Evolutionary conservation across 2,329 filamentous ascomycete genomes (phyloP).

Genomic region (Microsporum audouinii): DNA sequence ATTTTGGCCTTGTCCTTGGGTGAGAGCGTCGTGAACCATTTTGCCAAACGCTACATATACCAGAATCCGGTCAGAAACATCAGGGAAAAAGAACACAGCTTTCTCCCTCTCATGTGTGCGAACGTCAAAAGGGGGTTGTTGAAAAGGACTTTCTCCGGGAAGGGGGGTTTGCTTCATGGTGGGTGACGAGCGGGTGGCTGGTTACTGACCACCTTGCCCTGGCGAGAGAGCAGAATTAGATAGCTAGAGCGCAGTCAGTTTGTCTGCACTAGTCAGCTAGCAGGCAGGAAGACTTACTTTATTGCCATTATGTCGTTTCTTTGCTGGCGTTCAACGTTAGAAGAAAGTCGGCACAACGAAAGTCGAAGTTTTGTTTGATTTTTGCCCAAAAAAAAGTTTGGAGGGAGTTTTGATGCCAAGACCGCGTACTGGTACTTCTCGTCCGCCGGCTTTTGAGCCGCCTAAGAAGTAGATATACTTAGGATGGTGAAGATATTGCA

Average conservation of each 20-base stretch:
- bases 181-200: conserved; percentile 24
- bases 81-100: not conserved
- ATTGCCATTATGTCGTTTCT: conserved; percentile 39
- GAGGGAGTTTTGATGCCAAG: not conserved
- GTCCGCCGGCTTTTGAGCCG: not conserved
- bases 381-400: not conserved
- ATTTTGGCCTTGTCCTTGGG: conserved; percentile 99
- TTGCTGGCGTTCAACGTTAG: not conserved
- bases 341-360: not conserved
- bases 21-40: conserved; percentile 98
- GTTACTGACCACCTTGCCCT: conserved; percentile 90
- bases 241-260: conserved; percentile 51
- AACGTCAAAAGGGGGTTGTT: conserved; percentile 15
- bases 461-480: not conserved
- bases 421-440: not conserved
- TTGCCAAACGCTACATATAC: conserved; percentile 69
- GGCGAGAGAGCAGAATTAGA: conserved; percentile 88
- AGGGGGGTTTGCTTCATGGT: conserved; percentile 19
- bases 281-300: conserved; percentile 33
- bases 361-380: conserved; percentile 4
- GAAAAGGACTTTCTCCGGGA: not conserved
- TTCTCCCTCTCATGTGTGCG: conserved; percentile 13
- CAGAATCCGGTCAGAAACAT: not conserved
- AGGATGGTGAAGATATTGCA: too few relatives aligned
- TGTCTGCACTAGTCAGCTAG: not conserved